Conservation (phyloP, 169 alveolate genomes). For the Plasmodium falciparum region DNA sequence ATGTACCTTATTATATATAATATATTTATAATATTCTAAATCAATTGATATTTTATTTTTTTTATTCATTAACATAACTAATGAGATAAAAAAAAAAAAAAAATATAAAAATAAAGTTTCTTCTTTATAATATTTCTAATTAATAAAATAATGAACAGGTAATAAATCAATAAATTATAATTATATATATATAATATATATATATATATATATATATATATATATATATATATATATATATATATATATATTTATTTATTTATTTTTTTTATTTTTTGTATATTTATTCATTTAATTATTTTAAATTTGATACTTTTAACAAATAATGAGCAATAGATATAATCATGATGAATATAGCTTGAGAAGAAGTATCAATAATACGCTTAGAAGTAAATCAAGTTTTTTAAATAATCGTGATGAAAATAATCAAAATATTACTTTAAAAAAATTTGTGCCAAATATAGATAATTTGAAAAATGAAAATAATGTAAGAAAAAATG, state of each 20-base stretch:
- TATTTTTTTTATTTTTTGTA: background rate
- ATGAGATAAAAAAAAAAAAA: too few relatives aligned
- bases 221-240: background rate
- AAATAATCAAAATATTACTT: conserved; percentile 15
- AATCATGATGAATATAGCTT: conserved; percentile 65
- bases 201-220: too few relatives aligned
- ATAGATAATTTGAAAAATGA: conserved; percentile 59
- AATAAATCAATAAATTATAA: too few relatives aligned
- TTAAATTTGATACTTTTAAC: background rate
- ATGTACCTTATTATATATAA: too few relatives aligned
- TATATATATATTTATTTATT: background rate
- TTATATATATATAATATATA: too few relatives aligned
- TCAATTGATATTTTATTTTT: too few relatives aligned
- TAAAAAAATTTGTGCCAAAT: conserved; percentile 73
- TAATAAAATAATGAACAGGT: too few relatives aligned
- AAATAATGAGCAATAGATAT: conserved; percentile 66
- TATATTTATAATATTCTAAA: too few relatives aligned
- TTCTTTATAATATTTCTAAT: too few relatives aligned
- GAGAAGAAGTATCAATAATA: conserved; percentile 74
- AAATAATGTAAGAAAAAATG: conserved; percentile 40
- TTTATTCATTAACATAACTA: too few relatives aligned
- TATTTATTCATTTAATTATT: background rate
- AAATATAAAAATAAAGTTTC: too few relatives aligned
- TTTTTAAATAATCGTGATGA: conserved; percentile 36
- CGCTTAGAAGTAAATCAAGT: conserved; percentile 63